Conservation (phyloP, 177 flowering plant species). For the Vitis hybrid region DNA sequence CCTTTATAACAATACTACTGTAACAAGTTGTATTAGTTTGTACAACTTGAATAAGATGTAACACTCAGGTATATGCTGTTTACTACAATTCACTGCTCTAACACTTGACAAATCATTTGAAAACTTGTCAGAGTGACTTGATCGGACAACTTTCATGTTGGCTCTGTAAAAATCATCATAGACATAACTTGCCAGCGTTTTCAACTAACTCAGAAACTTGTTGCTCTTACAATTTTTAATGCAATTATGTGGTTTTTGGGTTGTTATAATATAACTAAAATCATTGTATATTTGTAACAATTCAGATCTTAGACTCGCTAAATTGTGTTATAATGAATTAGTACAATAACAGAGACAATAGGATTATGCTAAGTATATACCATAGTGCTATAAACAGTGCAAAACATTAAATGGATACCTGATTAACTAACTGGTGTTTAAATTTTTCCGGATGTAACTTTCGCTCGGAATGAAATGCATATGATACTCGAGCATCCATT, state of each 20-base stretch:
- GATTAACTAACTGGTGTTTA: constrained; percentile 76
- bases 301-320: background rate
- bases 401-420: constrained; percentile 43
- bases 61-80: too few relatives aligned
- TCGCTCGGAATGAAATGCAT: constrained; percentile 90
- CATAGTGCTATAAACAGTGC: background rate
- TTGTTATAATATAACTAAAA: background rate
- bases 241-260: background rate
- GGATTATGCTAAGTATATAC: background rate
- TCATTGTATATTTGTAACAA: background rate
- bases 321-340: background rate
- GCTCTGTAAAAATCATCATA: too few relatives aligned
- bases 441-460: constrained; percentile 86
- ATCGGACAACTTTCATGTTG: too few relatives aligned
- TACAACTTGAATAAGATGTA: too few relatives aligned
- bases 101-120: too few relatives aligned
- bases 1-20: too few relatives aligned
- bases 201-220: background rate
- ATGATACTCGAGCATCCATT: constrained; percentile 97
- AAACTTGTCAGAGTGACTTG: too few relatives aligned
- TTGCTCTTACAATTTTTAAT: background rate
- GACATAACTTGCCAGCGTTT: too few relatives aligned
- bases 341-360: background rate
- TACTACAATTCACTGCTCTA: too few relatives aligned
- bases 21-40: too few relatives aligned